Percentiles rank a stretch among this genome's conserved stretches.
Evolutionary conservation across 768 basidiomycete species (phyloP).

Genomic region (Pleurotus eryngii): DNA sequence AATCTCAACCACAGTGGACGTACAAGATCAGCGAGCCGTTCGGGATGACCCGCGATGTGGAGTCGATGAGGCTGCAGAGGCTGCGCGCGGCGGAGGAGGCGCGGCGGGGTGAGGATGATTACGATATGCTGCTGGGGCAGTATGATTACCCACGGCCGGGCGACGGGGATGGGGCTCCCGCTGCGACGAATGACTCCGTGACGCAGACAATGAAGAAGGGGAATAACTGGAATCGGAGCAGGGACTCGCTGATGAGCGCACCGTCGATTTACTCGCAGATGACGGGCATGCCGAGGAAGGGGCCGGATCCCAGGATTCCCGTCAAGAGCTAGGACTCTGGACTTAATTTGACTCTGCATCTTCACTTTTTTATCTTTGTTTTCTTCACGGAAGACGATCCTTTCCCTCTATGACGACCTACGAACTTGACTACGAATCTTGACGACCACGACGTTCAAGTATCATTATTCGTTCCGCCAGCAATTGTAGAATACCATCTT

Average conservation of each 20-base stretch:
- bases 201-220: no score
- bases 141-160: constrained; percentile 40
- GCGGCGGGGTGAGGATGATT: constrained; percentile 39
- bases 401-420: no score
- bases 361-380: no score
- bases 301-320: constrained; percentile 56
- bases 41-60: constrained; percentile 10
- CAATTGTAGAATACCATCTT: no score
- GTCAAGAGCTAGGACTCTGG: constrained; percentile 26
- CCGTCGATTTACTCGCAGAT: constrained; percentile 57
- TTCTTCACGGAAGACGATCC: no score
- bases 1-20: constrained; percentile 31
- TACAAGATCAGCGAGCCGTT: constrained; percentile 20
- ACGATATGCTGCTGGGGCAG: constrained; percentile 52
- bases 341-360: no score
- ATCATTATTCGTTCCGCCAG: no score
- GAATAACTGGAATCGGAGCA: background rate
- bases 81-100: constrained; percentile 49
- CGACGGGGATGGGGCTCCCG: constrained; percentile 10
- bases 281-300: constrained; percentile 54
- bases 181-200: constrained; percentile 10
- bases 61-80: constrained; percentile 39
- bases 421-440: no score
- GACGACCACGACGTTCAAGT: no score
- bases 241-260: constrained; percentile 31